Evolutionary conservation across 108 stramenopile species (phyloP).

Genomic region (Skeletonema marinoi): DNA sequence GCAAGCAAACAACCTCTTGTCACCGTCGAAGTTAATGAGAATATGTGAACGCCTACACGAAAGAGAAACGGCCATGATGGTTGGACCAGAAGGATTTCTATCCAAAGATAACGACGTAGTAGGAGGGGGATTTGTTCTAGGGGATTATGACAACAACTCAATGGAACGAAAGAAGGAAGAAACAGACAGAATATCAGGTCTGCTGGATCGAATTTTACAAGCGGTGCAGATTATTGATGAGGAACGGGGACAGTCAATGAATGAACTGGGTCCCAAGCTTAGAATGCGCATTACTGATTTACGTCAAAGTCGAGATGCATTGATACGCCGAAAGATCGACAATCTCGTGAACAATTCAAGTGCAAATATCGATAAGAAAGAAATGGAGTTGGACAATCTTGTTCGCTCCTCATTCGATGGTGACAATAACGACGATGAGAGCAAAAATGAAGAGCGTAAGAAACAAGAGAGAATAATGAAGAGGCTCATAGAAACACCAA

Average conservation of each 20-base stretch:
- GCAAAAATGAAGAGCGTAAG: conserved; percentile 7
- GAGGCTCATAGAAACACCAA: conserved; percentile 53
- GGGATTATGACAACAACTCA: conserved; percentile 36
- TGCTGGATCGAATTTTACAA: conserved; percentile 42
- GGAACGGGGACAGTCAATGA: conserved; percentile 15
- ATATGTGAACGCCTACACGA: conserved; percentile 64
- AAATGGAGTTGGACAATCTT: conserved; percentile 11
- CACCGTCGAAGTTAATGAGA: conserved; percentile 39
- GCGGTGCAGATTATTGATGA: conserved; percentile 42
- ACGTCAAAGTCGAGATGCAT: conserved; percentile 23
- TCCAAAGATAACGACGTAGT: conserved; percentile 4
- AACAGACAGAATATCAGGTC: conserved; percentile 17
- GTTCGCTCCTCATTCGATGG: conserved; percentile 22
- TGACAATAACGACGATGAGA: background rate
- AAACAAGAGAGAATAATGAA: conserved; percentile 32
- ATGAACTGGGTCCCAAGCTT: conserved; percentile 17
- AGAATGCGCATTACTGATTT: conserved; percentile 30
- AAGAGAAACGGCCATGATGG: conserved; percentile 29
- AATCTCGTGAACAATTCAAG: conserved; percentile 2
- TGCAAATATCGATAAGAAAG: background rate
- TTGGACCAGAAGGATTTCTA: conserved; percentile 24
- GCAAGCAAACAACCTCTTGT: conserved; percentile 30
- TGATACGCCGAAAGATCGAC: conserved; percentile 25
- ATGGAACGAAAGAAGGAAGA: conserved; percentile 30
- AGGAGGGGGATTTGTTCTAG: conserved; percentile 20